Percentiles rank a stretch among this genome's conserved stretches.
Evolutionary conservation across 352 stramenopile species (phyloP).

Genomic region (Pythium chondricola): DNA sequence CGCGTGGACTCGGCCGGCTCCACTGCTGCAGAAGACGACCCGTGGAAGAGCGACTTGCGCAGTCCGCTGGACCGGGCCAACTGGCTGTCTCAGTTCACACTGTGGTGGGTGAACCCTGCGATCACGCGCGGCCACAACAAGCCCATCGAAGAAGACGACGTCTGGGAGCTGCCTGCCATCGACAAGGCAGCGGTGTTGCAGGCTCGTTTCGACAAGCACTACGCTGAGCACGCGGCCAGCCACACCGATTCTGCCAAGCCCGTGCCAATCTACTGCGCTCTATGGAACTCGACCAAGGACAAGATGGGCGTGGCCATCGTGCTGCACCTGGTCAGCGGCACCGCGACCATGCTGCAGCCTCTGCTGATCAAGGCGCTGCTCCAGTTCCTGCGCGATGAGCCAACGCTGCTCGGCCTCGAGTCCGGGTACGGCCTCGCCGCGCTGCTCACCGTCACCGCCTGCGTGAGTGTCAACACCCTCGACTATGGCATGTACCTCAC

Average conservation of each 20-base stretch:
- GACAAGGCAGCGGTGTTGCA: slow-evolving; percentile 23
- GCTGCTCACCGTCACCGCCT: not conserved
- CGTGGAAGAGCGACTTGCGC: too few species aligned
- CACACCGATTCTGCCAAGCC: not conserved
- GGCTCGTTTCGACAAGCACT: slow-evolving; percentile 14
- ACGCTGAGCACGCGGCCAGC: not conserved
- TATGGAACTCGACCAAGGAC: slow-evolving; percentile 26
- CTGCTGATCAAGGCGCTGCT: slow-evolving; percentile 21
- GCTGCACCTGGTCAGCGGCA: slow-evolving; percentile 16
- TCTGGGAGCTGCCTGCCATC: slow-evolving; percentile 20
- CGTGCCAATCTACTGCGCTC: slow-evolving; percentile 5
- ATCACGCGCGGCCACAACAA: slow-evolving; percentile 8
- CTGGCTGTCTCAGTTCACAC: slow-evolving; percentile 16
- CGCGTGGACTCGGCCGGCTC: too few species aligned
- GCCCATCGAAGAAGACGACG: slow-evolving; percentile 22
- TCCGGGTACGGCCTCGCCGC: slow-evolving; percentile 11
- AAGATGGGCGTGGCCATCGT: slow-evolving; percentile 23
- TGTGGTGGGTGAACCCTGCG: slow-evolving; percentile 18
- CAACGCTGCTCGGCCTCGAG: slow-evolving; percentile 10
- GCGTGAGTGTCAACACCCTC: slow-evolving; percentile 22
- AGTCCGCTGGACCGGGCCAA: slow-evolving; percentile 8
- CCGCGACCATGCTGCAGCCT: slow-evolving; percentile 18
- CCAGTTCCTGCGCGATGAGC: slow-evolving; percentile 12
- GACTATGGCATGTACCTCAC: slow-evolving; percentile 44
- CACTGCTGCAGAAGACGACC: too few species aligned